These are phyloP conservation scores for Boletus sp. DNA, from an alignment of 768 basidiomycete genomes.

Conservation along the genomic window DNA sequence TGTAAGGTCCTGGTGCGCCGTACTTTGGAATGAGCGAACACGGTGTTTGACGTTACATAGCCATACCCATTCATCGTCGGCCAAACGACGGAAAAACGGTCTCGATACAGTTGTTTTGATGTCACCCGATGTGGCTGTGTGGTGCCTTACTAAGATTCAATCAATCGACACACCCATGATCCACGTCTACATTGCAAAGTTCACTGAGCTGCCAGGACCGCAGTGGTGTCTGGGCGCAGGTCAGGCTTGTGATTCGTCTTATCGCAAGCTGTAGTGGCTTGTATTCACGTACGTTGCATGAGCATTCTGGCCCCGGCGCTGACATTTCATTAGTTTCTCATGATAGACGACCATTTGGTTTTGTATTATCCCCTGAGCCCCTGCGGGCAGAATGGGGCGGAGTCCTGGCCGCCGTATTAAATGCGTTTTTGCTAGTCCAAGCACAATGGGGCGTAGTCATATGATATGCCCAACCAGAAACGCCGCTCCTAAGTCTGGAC, in stretches of 20 bases:
- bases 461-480: not conserved
- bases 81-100: not conserved
- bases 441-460: not conserved
- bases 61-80: no score
- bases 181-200: not conserved
- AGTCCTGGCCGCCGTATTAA: not conserved
- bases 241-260: not conserved
- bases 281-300: not conserved
- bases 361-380: not conserved
- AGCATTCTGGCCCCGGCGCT: not conserved
- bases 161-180: not conserved
- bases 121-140: not conserved
- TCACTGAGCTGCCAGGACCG: not conserved
- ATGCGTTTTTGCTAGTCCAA: not conserved
- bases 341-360: no score
- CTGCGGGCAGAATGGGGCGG: not conserved
- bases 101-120: not conserved
- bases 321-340: not conserved
- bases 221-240: not conserved
- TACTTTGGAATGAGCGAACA: not conserved
- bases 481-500: not conserved
- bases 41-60: no score
- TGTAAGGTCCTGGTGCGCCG: not conserved
- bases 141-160: not conserved
- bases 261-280: not conserved